These are phyloP conservation scores for Neodidymelliopsis sp. DNA, from an alignment of 2,329 filamentous ascomycete genomes.

Conservation along the genomic window DNA sequence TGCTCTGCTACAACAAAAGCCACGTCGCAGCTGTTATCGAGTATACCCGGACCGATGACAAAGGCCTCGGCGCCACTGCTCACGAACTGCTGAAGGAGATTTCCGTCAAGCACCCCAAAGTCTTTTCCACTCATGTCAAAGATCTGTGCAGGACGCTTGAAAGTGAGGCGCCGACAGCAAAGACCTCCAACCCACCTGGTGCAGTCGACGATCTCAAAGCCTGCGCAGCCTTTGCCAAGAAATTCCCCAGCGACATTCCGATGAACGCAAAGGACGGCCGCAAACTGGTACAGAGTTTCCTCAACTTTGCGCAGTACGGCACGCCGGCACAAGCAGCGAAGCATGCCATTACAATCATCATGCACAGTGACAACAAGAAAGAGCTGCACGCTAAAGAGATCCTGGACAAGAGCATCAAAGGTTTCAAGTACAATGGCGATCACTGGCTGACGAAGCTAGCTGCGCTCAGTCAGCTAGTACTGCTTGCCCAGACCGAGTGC, in stretches of 20 bases:
- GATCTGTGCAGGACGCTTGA: constrained; percentile 89
- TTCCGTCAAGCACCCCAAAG: constrained; percentile 83
- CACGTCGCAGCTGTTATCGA: constrained; percentile 91
- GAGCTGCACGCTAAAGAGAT: constrained; percentile 88
- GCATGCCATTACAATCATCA: constrained; percentile 89
- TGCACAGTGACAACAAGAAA: constrained; percentile 78
- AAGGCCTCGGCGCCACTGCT: constrained; percentile 77
- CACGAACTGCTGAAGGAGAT: constrained; percentile 93
- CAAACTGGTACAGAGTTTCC: constrained; percentile 81
- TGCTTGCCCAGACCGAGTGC: constrained; percentile 75
- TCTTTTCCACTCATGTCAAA: constrained; percentile 91
- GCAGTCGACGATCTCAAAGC: constrained; percentile 94
- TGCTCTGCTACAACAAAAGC: constrained; percentile 91
- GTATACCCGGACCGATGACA: constrained; percentile 82
- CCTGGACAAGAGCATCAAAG: constrained; percentile 75
- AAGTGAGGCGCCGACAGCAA: constrained; percentile 76
- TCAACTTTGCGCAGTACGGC: constrained; percentile 83
- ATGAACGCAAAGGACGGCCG: constrained; percentile 65
- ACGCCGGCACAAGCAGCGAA: constrained; percentile 85
- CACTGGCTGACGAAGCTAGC: constrained; percentile 79
- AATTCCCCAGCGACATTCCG: constrained; percentile 83
- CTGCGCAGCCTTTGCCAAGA: constrained; percentile 88
- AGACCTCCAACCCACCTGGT: constrained; percentile 70
- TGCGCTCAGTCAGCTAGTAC: constrained; percentile 75
- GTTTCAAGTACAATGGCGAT: constrained; percentile 74